These are phyloP conservation scores for Marasmius fiardii DNA, from an alignment of 1,284 basidiomycete species.

Conservation along the genomic window DNA sequence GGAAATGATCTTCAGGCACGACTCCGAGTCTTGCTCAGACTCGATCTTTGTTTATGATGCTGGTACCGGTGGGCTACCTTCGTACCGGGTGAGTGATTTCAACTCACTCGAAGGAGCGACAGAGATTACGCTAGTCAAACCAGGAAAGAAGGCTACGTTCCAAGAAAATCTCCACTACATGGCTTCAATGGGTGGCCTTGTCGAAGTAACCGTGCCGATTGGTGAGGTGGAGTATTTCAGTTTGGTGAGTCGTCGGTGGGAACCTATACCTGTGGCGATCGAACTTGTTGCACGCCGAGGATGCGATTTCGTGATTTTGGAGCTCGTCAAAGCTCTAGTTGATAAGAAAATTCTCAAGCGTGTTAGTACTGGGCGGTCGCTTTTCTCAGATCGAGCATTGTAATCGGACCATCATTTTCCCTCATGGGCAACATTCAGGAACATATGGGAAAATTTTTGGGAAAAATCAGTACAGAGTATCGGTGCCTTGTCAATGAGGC, in stretches of 20 bases:
- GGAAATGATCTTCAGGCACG: constrained; percentile 22
- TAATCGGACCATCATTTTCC: too few relatives aligned
- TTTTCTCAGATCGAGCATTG: not conserved
- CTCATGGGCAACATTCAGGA: too few relatives aligned
- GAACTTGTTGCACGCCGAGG: constrained; percentile 30
- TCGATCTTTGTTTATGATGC: constrained; percentile 32
- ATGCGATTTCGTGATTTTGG: constrained; percentile 30
- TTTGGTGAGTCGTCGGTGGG: constrained; percentile 26
- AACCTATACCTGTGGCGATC: constrained; percentile 30
- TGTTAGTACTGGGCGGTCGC: constrained; percentile 20
- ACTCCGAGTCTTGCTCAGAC: constrained; percentile 29
- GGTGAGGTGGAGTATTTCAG: constrained; percentile 32
- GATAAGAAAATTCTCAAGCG: constrained; percentile 20
- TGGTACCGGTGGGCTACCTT: constrained; percentile 28
- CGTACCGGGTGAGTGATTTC: constrained; percentile 29
- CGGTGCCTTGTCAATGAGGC: too few relatives aligned
- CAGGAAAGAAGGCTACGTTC: constrained; percentile 14
- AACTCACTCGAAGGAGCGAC: constrained; percentile 26
- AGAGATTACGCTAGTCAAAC: constrained; percentile 22
- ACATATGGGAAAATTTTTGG: too few relatives aligned
- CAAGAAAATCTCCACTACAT: constrained; percentile 29
- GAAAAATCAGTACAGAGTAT: too few relatives aligned
- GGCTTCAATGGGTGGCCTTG: constrained; percentile 31
- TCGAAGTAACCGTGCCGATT: constrained; percentile 32
- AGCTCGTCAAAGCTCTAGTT: constrained; percentile 25